Base-by-base conservation (phyloP, 2,329 filamentous ascomycete genomes). In the Leptographium galeiforme region DNA sequence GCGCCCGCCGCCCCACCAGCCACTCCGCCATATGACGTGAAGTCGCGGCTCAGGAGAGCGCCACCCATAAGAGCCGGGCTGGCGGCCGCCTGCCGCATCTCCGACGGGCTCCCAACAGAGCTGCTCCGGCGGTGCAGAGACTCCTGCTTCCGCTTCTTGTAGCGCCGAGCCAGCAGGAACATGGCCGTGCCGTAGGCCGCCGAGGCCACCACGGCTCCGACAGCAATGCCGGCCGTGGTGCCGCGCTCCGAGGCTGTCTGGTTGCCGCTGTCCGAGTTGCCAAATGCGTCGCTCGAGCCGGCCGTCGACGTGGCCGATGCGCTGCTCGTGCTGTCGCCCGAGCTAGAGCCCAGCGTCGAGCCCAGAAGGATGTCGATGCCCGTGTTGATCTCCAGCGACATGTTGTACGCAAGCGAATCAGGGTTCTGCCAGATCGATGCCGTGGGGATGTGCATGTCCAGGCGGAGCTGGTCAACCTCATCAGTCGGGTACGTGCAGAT, bases 161-260 rank as follows among this genome's bases (percentile, higher is more conserved):
- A 95, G 56, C 90, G 81, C 57, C 89, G 84, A 50, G 90, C 90
- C 60, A 95, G 81, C 63, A 93, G 83, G 72, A 95, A 91, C 90
- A 96, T 95, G 66, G 88, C 89, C 13, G 86, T 87, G 63, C 89
- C 90, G 61, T 95, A 95, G n/a, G 89, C 83, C 50, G 84, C 85
- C 44, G 87, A 88, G 63, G 89, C 83, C 45, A 79, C 78, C 36
- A 90, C 80, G 32, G 87, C 85, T 62, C 87, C 88, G 25, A 88
- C 76, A 54, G 85, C 87, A 62, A 95, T 82, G 59, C 79, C 81
- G 30, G 78, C 79, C 1, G 78, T 82, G 38, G 81, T 84, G 44
- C 79, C 81, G 62, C 73, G 73, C 63, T 79, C 72, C 57, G 79
- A 78, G 47, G 83, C 72, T 7, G 77, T 77, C 59, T 79, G 73